These are phyloP conservation scores for Starmera pachycereana DNA, from an alignment of 805 yeast genomes.

Conservation along the genomic window DNA sequence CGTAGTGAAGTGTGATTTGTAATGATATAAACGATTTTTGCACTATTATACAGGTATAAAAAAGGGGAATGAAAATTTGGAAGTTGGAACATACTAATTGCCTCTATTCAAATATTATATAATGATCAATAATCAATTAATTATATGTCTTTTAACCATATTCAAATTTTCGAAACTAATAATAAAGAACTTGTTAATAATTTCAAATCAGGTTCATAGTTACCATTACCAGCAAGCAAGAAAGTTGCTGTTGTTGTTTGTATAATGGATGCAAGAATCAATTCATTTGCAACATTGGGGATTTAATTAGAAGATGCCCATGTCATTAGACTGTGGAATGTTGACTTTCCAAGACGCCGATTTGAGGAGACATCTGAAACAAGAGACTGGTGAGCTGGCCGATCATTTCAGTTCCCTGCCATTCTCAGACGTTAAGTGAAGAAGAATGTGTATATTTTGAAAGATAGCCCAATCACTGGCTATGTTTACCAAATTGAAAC, in stretches of 20 bases:
- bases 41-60: too few species aligned
- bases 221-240: slow-evolving; percentile 27
- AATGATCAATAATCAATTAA: too few species aligned
- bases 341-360: slow-evolving; percentile 26
- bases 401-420: slow-evolving; percentile 27
- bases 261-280: slow-evolving; percentile 33
- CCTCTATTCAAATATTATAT: too few species aligned
- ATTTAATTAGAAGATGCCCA: slow-evolving; percentile 32
- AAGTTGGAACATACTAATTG: too few species aligned
- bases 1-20: too few species aligned
- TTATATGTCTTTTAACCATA: too few species aligned
- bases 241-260: slow-evolving; percentile 27
- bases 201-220: slow-evolving; percentile 1
- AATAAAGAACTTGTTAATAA: neutral
- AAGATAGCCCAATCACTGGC: slow-evolving; percentile 28
- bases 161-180: neutral
- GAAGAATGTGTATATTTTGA: slow-evolving; percentile 19
- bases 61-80: too few species aligned
- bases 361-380: slow-evolving; percentile 19
- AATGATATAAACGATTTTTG: too few species aligned
- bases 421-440: slow-evolving; percentile 24
- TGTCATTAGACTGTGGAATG: slow-evolving; percentile 36
- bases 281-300: slow-evolving; percentile 27
- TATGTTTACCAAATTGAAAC: slow-evolving; percentile 28
- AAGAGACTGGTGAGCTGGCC: slow-evolving; percentile 20